phyloP scores from a whole-genome alignment of 148 eudicot species.

The Talinum fruticosum region DNA sequence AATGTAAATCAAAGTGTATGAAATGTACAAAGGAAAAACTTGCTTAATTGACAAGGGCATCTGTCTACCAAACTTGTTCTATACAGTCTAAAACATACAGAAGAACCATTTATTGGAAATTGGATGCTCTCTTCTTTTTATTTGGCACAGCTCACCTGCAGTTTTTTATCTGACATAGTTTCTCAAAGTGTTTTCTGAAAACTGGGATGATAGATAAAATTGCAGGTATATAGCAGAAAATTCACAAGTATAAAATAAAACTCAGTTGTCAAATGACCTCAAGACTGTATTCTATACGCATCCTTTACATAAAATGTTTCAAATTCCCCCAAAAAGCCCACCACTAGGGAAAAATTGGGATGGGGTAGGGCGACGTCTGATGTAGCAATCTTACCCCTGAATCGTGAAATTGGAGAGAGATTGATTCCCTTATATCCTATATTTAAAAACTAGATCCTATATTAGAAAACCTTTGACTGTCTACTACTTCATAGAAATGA shows the following conservation, averaged over 20 bases:
- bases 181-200: neutral
- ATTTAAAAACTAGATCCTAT: too few relatives aligned
- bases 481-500: too few relatives aligned
- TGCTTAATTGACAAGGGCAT: neutral
- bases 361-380: too few relatives aligned
- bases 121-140: neutral
- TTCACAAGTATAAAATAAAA: neutral
- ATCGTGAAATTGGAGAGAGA: too few relatives aligned
- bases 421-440: too few relatives aligned
- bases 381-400: too few relatives aligned
- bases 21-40: neutral
- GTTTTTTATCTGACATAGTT: neutral
- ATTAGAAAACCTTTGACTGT: too few relatives aligned
- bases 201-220: neutral
- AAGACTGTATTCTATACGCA: too few relatives aligned
- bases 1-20: neutral
- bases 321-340: too few relatives aligned
- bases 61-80: neutral
- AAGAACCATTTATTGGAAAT: neutral
- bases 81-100: neutral
- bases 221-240: conserved; percentile 1
- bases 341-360: too few relatives aligned
- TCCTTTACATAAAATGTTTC: too few relatives aligned
- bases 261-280: conserved; percentile 8
- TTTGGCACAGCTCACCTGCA: neutral